A percentile compares a stretch with the other conserved stretches of the same genome.
Conservation (phyloP, 164 flowering plant species). For the Malania oleifera region DNA sequence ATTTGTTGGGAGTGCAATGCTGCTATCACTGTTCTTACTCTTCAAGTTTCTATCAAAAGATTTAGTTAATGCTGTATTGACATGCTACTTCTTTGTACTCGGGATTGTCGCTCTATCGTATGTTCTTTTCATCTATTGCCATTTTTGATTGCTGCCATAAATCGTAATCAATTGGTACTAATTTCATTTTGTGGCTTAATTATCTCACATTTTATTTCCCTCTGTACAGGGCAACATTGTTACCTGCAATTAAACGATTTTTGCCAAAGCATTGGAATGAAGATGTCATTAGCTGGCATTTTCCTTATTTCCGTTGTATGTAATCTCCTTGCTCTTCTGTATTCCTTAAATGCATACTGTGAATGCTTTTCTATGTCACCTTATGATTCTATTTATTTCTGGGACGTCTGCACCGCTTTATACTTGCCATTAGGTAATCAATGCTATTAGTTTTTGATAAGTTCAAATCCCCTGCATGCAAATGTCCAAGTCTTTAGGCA, state of each 20-base stretch:
- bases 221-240: conserved; percentile 66
- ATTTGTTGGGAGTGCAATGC: conserved; percentile 95
- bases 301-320: conserved; percentile 83
- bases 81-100: conserved; percentile 88
- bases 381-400: neutral
- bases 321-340: conserved; percentile 4
- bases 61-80: conserved; percentile 94
- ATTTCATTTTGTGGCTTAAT: neutral
- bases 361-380: conserved; percentile 1
- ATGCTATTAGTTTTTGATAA: neutral
- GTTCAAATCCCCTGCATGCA: too few relatives aligned
- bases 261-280: conserved; percentile 86
- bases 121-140: conserved; percentile 29
- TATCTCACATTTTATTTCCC: conserved; percentile 3
- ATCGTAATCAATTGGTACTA: neutral
- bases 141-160: neutral
- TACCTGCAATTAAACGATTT: conserved; percentile 71
- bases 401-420: neutral
- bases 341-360: conserved; percentile 1
- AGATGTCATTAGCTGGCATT: conserved; percentile 59
- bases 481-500: too few relatives aligned
- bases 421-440: neutral
- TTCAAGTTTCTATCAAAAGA: conserved; percentile 95
- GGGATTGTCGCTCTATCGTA: conserved; percentile 96
- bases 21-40: conserved; percentile 79